These are phyloP conservation scores for Botrytis sinoallii DNA, from an alignment of 2,329 filamentous ascomycete species.

Conservation along the genomic window DNA sequence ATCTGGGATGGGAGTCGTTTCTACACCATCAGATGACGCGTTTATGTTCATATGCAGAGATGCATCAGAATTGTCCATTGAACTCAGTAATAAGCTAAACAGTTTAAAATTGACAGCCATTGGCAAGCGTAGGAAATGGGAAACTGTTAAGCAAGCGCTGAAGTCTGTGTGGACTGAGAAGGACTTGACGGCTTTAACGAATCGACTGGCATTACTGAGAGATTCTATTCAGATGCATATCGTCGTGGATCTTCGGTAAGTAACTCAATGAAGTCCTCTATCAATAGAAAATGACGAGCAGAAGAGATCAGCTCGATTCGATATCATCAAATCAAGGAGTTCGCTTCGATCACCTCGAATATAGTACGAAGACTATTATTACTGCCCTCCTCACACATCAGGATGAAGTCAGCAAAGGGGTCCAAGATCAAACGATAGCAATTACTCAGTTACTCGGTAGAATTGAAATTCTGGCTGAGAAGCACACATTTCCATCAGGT, in stretches of 20 bases:
- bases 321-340: background rate
- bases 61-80: background rate
- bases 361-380: background rate
- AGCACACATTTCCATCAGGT: background rate
- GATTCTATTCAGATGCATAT: slow-evolving; percentile 15
- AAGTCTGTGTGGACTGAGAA: slow-evolving; percentile 9
- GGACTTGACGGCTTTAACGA: background rate
- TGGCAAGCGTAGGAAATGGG: background rate
- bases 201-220: background rate
- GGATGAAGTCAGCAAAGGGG: background rate
- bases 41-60: background rate
- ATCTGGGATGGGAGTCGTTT: background rate
- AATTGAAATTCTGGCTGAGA: slow-evolving; percentile 6
- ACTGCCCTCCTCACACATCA: background rate
- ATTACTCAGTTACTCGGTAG: background rate
- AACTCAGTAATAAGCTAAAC: background rate
- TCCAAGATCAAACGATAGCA: slow-evolving; percentile 1
- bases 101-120: background rate
- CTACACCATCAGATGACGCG: background rate
- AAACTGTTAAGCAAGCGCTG: slow-evolving; percentile 5
- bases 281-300: background rate
- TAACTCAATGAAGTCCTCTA: too few relatives aligned
- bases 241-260: background rate
- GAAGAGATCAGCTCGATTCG: background rate
- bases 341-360: background rate